These are phyloP conservation scores for Ammopiptanthus mongolicus DNA, from an alignment of 306 rosid genomes.

Conservation along the genomic window DNA sequence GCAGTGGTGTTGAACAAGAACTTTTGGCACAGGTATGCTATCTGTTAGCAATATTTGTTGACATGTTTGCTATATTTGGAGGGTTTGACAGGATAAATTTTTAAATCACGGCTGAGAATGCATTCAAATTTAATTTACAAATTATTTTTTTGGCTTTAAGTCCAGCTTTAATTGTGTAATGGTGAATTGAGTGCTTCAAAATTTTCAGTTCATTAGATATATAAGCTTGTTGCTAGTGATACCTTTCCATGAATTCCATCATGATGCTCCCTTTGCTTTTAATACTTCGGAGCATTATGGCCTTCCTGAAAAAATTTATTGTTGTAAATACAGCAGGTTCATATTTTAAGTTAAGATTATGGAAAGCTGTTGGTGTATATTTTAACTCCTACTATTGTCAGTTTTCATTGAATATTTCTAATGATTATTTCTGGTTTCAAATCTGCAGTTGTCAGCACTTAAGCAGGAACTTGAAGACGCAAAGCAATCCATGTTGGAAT, in stretches of 20 bases:
- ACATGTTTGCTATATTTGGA: background rate
- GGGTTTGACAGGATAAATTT: background rate
- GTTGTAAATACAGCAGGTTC: slow-evolving; percentile 5
- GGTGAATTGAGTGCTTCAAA: background rate
- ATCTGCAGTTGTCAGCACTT: slow-evolving; percentile 65
- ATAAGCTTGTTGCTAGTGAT: background rate
- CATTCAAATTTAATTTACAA: background rate
- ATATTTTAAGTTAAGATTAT: slow-evolving; percentile 1
- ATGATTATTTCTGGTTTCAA: slow-evolving; percentile 21
- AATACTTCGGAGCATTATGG: background rate
- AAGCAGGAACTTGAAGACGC: slow-evolving; percentile 91
- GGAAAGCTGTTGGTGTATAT: background rate
- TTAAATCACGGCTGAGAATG: background rate
- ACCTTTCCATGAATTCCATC: slow-evolving; percentile 3
- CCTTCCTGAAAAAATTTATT: background rate
- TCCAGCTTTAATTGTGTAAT: slow-evolving; percentile 8
- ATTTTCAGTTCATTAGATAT: background rate
- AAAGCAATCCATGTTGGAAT: slow-evolving; percentile 69
- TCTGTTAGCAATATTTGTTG: background rate
- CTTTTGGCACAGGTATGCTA: slow-evolving; percentile 72
- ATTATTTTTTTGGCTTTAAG: background rate
- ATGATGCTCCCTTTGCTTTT: background rate
- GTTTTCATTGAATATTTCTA: slow-evolving; percentile 17
- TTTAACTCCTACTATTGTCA: background rate
- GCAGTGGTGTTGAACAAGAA: slow-evolving; percentile 87